Percentiles rank a stretch among this genome's conserved stretches.
Conservation (phyloP, 192 early-diverging fungal genomes). For the Linnemannia exigua region DNA sequence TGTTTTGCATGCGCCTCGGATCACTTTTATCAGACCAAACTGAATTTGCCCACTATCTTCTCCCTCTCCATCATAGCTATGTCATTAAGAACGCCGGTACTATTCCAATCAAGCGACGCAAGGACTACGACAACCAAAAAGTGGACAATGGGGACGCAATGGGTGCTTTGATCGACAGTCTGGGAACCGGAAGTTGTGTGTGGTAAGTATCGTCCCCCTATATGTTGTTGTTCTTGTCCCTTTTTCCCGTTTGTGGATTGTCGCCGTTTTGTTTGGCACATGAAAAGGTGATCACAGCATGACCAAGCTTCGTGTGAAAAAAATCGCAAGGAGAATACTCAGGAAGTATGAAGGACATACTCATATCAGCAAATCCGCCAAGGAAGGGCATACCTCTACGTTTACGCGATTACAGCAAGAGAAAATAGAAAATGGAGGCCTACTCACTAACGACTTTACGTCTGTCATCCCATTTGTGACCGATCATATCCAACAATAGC, state of each 20-base stretch:
- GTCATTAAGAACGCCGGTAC: conserved; percentile 56
- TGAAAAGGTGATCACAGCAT: neutral
- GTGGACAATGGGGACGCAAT: conserved; percentile 32
- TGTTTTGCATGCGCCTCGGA: neutral
- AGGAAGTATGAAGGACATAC: neutral
- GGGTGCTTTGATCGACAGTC: conserved; percentile 37
- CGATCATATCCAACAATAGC: conserved; percentile 12
- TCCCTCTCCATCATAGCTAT: conserved; percentile 24
- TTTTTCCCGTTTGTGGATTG: neutral
- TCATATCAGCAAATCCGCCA: neutral
- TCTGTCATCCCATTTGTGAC: neutral
- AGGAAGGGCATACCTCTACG: neutral
- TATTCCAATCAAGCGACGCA: conserved; percentile 54
- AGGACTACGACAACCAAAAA: conserved; percentile 49
- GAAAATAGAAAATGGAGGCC: neutral
- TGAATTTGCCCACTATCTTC: neutral
- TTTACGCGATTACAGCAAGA: neutral
- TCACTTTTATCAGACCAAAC: neutral
- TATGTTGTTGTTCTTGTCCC: neutral
- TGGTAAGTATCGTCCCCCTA: conserved; percentile 23
- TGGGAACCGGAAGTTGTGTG: conserved; percentile 39
- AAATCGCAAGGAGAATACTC: neutral
- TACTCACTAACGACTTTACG: neutral
- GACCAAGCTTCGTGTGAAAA: neutral
- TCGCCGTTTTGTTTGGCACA: neutral